Base-by-base conservation (phyloP, 2,329 filamentous ascomycete species). In the Aspergillus sp. region DNA sequence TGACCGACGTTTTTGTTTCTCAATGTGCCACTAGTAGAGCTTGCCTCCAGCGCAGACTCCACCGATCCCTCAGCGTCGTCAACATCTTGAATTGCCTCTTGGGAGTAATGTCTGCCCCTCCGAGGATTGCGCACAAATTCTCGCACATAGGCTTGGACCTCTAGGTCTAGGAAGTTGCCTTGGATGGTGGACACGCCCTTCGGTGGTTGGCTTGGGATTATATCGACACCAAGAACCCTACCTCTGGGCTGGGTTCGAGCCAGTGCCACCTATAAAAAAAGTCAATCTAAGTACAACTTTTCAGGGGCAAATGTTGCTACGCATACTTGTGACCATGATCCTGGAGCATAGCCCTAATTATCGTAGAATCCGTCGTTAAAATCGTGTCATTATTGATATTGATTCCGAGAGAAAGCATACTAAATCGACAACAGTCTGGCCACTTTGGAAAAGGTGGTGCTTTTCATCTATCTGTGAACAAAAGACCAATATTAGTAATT, bases 171-270 rank as follows among this genome's bases (percentile, higher is more conserved):
- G 64, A 99, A 98, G 72, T 99, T 90, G 48, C 96, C 95, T 75
- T 99, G 95, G 57, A 99, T 92, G 2, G 91, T 91, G 27, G 90
- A 93, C n/a, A 96, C 92, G 21, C 95, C 95, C 68, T 84, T 87
- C 0, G 95, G 95, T 5, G 96, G 93, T 71, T 93, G 89, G 0
- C 92, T 91, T 4, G 95, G 95, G 63, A 99, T 91, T 52, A 99
- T 84, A 73, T 99, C 95, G 68, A 99, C 93, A 11, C 95, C 96
- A 27, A 99, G 80, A 12, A 99, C 87, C 44, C 89, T 85, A 8
- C 93, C 92, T 46, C 84, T 77, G 0, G 93, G 93, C 60, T 84
- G 82, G 4, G 91, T 96, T 52, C 87, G 84, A 60, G 91, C 89
- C 35, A 90, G 79, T 17, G 95, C 95, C 37, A 98, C 91, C 87